Conservation (phyloP, 306 rosid genomes). For the Prunus kanzakura region DNA sequence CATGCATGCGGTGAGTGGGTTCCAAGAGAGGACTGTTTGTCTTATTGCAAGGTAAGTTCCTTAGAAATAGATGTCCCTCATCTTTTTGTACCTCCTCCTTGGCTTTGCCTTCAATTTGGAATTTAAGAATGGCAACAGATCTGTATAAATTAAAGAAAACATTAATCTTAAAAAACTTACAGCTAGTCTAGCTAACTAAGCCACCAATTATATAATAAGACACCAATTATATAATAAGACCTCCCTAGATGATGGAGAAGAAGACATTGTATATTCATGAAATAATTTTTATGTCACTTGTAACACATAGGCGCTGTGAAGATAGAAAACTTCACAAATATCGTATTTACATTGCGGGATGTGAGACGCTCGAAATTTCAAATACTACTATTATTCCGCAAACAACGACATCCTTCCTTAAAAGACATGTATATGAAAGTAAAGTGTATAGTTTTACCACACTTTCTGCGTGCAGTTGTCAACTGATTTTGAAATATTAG, state of each 20-base stretch:
- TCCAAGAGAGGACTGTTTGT: slow-evolving; percentile 6
- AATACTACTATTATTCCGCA: background rate
- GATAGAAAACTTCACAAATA: background rate
- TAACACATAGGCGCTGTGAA: too few species aligned
- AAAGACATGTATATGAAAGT: background rate
- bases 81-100: background rate
- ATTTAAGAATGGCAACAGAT: background rate
- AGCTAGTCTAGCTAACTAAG: background rate
- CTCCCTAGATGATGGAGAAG: background rate
- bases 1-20: slow-evolving; percentile 17
- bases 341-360: background rate
- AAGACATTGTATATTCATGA: background rate
- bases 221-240: background rate
- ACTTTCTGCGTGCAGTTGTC: background rate
- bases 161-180: background rate
- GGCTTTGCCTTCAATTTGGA: background rate
- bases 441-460: background rate
- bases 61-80: background rate
- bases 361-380: background rate
- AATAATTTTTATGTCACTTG: background rate
- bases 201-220: background rate
- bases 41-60: slow-evolving; percentile 14
- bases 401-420: too few species aligned
- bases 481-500: slow-evolving; percentile 6
- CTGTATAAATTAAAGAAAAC: background rate